Conservation (phyloP, 805 yeast genomes). For the Brettanomyces naardenensis region DNA sequence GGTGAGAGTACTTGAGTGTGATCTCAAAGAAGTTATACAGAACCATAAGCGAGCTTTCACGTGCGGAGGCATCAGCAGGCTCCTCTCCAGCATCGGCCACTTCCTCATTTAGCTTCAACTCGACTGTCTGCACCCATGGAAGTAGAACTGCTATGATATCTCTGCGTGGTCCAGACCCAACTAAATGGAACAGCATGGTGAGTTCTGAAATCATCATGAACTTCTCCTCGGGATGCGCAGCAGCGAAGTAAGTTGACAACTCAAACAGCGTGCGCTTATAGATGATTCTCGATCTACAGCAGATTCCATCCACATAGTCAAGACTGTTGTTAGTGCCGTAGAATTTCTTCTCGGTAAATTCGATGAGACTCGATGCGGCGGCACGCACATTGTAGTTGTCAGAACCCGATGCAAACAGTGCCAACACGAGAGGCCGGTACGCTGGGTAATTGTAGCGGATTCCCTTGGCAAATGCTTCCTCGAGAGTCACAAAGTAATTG, state of each 20-base stretch:
- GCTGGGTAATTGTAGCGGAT: constrained; percentile 43
- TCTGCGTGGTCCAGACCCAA: constrained; percentile 51
- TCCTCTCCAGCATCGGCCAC: constrained; percentile 13
- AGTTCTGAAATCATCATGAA: constrained; percentile 61
- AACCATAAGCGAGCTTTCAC: constrained; percentile 53
- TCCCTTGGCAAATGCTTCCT: constrained; percentile 50
- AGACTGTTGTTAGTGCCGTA: constrained; percentile 47
- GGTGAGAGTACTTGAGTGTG: constrained; percentile 65
- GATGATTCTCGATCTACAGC: constrained; percentile 71
- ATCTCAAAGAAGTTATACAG: constrained; percentile 76
- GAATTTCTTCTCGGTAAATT: constrained; percentile 52
- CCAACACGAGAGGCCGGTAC: constrained; percentile 65
- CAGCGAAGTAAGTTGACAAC: constrained; percentile 66
- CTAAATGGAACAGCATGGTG: constrained; percentile 59
- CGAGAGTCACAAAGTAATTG: constrained; percentile 64
- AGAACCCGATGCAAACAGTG: constrained; percentile 73
- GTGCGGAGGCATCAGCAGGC: constrained; percentile 8
- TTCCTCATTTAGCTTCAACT: constrained; percentile 34
- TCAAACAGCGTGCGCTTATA: constrained; percentile 82
- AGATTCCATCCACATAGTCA: constrained; percentile 60
- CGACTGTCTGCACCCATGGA: constrained; percentile 91
- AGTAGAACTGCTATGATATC: constrained; percentile 74
- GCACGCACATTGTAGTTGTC: constrained; percentile 59
- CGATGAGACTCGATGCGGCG: constrained; percentile 65
- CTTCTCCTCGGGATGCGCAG: constrained; percentile 49